Percentiles rank a stretch among this genome's conserved stretches.
phyloP scores from a whole-genome alignment of 2,329 filamentous ascomycete genomes.

The Dendrostoma leiphaemia region DNA sequence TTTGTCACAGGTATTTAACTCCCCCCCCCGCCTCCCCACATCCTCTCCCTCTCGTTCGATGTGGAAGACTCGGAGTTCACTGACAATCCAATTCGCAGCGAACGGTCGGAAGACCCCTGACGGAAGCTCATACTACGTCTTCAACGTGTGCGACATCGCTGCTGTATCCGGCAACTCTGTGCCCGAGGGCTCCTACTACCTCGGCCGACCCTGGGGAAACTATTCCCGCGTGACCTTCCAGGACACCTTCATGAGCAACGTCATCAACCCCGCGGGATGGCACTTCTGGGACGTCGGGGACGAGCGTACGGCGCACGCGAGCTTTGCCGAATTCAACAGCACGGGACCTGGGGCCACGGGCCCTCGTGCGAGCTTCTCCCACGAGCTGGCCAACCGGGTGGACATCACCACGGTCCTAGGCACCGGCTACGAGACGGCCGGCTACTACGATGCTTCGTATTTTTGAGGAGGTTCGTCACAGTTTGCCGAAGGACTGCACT shows the following conservation, averaged over 20 bases:
- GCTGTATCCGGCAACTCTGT: constrained; percentile 37
- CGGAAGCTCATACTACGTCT: constrained; percentile 42
- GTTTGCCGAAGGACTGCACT: no score
- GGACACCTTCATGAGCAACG: constrained; percentile 45
- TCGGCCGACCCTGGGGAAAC: constrained; percentile 47
- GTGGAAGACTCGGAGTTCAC: no score
- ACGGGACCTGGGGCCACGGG: constrained; percentile 54
- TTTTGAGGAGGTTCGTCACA: no score
- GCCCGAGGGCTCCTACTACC: constrained; percentile 38
- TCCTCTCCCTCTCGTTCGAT: no score
- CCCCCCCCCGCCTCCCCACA: no score
- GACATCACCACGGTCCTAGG: constrained; percentile 30
- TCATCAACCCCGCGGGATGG: constrained; percentile 62
- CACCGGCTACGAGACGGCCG: constrained; percentile 24
- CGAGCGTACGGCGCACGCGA: constrained; percentile 48
- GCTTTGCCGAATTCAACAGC: constrained; percentile 60
- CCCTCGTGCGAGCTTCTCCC: constrained; percentile 44
- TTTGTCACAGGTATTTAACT: constrained; percentile 46
- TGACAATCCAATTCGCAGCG: constrained; percentile 25
- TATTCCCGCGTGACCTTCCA: constrained; percentile 49
- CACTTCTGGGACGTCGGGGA: constrained; percentile 48
- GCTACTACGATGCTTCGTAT: constrained; percentile 28
- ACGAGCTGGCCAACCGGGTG: constrained; percentile 32
- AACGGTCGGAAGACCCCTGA: constrained; percentile 37
- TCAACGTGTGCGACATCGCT: constrained; percentile 42